Percentiles rank a stretch among this genome's conserved stretches.
These are phyloP conservation scores for Sarocladium oryzae DNA, from an alignment of 2,329 filamentous ascomycete genomes.

Conservation along the genomic window DNA sequence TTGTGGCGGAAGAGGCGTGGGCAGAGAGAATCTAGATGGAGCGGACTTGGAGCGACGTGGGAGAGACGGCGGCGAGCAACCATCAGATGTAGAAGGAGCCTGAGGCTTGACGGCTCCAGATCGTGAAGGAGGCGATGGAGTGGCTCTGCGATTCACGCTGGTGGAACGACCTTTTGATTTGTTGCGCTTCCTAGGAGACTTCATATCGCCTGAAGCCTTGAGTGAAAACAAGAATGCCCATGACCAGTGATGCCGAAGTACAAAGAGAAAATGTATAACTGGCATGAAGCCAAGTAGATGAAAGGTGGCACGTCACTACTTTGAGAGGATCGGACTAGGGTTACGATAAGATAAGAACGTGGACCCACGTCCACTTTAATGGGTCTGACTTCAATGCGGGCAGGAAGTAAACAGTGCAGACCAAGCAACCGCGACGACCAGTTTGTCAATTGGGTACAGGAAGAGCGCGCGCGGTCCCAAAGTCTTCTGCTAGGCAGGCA, in stretches of 20 bases:
- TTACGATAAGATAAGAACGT: background rate
- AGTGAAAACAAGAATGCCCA: too few species aligned
- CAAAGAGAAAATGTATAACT: background rate
- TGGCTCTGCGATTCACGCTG: background rate
- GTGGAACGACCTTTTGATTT: conserved; percentile 3
- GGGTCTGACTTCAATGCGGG: too few species aligned
- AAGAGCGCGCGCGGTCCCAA: too few species aligned
- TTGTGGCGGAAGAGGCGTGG: conserved; percentile 56
- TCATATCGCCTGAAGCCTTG: background rate
- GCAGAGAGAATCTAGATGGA: conserved; percentile 18
- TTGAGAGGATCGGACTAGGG: background rate
- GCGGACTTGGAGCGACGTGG: conserved; percentile 3
- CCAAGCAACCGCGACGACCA: too few species aligned
- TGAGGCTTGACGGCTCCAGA: background rate
- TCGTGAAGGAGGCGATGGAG: background rate
- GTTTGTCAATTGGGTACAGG: too few species aligned
- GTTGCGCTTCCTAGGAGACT: background rate
- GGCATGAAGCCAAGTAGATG: too few species aligned
- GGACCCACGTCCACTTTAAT: too few species aligned
- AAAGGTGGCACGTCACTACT: conserved; percentile 6
- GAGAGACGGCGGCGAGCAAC: background rate
- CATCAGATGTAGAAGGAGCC: background rate
- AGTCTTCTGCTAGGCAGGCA: too few species aligned
- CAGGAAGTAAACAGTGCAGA: too few species aligned
- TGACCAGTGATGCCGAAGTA: background rate